Percentiles rank a stretch among this genome's conserved stretches.
These are phyloP conservation scores for Microcos paniculata DNA, from an alignment of 345 rosid species.

Conservation along the genomic window DNA sequence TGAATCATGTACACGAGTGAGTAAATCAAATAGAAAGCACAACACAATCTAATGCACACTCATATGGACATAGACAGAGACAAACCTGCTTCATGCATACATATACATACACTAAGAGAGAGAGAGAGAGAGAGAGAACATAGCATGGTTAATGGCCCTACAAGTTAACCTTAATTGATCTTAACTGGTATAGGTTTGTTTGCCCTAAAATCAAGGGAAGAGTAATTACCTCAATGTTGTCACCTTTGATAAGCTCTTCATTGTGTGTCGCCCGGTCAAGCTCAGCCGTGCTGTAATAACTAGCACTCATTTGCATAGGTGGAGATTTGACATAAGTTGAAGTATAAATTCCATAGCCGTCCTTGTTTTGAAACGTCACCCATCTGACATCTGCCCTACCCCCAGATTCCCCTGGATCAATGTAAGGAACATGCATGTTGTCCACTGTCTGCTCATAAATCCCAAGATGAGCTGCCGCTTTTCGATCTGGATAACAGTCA, in stretches of 20 bases:
- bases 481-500: slow-evolving; percentile 96
- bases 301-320: slow-evolving; percentile 93
- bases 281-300: slow-evolving; percentile 67
- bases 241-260: slow-evolving; percentile 68
- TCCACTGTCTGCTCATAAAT: slow-evolving; percentile 61
- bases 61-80: too few relatives aligned
- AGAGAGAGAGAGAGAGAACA: too few relatives aligned
- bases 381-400: slow-evolving; percentile 97
- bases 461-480: slow-evolving; percentile 86
- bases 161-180: not conserved
- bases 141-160: not conserved
- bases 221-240: slow-evolving; percentile 67
- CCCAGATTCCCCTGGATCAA: slow-evolving; percentile 84
- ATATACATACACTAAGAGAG: too few relatives aligned
- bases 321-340: slow-evolving; percentile 70
- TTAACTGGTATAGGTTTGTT: not conserved
- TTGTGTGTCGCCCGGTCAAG: slow-evolving; percentile 73
- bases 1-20: not conserved
- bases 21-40: not conserved
- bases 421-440: slow-evolving; percentile 92
- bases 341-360: slow-evolving; percentile 79
- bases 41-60: not conserved
- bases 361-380: slow-evolving; percentile 71
- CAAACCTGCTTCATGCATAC: too few relatives aligned
- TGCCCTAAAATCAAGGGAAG: not conserved